A percentile compares a stretch with the other conserved stretches of the same genome.
Conservation (phyloP, 1,139 yeast species). For the Hemisphaericaspora subhashii region DNA sequence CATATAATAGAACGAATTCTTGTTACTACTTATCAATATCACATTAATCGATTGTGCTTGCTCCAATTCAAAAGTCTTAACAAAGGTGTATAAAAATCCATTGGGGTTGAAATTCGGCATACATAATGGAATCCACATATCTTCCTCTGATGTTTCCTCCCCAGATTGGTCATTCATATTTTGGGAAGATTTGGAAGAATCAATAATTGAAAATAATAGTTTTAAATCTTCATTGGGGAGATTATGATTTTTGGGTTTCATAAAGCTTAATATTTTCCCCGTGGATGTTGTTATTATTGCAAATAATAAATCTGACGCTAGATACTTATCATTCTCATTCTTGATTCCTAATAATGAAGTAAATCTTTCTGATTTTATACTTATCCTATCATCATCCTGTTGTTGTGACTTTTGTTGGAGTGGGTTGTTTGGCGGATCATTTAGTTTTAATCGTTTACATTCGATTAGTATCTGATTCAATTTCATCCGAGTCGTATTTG, state of each 20-base stretch:
- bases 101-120: constrained; percentile 85
- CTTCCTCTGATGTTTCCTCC: constrained; percentile 47
- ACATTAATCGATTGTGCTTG: constrained; percentile 48
- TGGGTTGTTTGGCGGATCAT: too few relatives aligned
- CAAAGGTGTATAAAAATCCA: constrained; percentile 84
- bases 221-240: constrained; percentile 34
- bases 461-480: constrained; percentile 29
- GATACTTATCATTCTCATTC: constrained; percentile 9
- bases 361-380: constrained; percentile 6
- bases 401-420: too few relatives aligned
- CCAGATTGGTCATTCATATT: too few relatives aligned
- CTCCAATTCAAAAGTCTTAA: constrained; percentile 52
- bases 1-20: constrained; percentile 77
- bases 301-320: constrained; percentile 37
- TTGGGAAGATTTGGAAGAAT: constrained; percentile 23
- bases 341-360: constrained; percentile 1
- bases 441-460: constrained; percentile 22
- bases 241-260: constrained; percentile 38
- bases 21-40: constrained; percentile 77
- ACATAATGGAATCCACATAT: constrained; percentile 92
- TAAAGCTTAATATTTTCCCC: constrained; percentile 27
- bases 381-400: constrained; percentile 3
- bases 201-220: constrained; percentile 29
- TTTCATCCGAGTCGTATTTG: constrained; percentile 35
- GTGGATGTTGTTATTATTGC: constrained; percentile 25